Percentiles rank a stretch among this genome's conserved stretches.
Conservation (phyloP, 176 grass and related monocot genomes). For the Guadua angustifolia region DNA sequence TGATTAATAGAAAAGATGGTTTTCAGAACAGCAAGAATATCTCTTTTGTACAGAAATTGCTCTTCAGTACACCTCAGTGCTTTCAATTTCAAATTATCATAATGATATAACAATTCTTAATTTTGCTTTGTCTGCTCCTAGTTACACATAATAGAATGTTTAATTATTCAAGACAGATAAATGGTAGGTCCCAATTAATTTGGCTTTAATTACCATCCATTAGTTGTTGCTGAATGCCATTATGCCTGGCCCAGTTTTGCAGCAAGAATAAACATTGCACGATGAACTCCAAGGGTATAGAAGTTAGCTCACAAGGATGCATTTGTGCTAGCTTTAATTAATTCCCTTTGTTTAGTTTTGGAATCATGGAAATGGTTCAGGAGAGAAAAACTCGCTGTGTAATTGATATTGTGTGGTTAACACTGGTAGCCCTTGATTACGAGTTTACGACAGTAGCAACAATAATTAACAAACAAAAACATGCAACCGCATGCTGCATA, state of each 20-base stretch:
- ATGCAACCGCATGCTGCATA: not conserved
- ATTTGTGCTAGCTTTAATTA: not conserved
- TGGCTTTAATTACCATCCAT: constrained; percentile 3
- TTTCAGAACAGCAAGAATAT: constrained; percentile 29
- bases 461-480: constrained; percentile 11
- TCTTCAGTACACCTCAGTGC: not conserved
- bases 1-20: constrained; percentile 41
- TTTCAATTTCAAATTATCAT: not conserved
- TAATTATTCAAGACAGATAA: constrained; percentile 3
- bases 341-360: not conserved
- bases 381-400: not conserved
- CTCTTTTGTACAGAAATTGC: not conserved
- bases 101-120: not conserved
- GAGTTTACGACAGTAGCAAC: constrained; percentile 2
- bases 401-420: constrained; percentile 13
- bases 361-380: constrained; percentile 1
- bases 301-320: not conserved
- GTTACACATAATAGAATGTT: not conserved
- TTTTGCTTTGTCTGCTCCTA: not conserved
- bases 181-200: not conserved
- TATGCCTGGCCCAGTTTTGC: not conserved
- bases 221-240: not conserved
- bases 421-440: not conserved
- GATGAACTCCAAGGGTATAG: not conserved
- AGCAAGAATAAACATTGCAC: not conserved